phyloP scores from a whole-genome alignment of 257 asterid genomes.

The Linaria vulgaris region DNA sequence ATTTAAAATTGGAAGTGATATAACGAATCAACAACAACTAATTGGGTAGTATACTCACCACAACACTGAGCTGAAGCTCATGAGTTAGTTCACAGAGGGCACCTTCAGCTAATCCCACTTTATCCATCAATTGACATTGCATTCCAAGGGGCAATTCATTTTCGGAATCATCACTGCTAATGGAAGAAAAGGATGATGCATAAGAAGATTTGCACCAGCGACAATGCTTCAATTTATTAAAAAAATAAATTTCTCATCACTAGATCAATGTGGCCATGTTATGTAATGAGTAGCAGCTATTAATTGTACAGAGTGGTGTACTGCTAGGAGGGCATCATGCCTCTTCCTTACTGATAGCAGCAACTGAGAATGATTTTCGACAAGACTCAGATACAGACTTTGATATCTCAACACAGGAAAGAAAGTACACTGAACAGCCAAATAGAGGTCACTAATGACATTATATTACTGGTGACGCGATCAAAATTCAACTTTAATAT shows the following conservation, averaged over 20 bases:
- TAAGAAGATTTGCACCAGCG: slow-evolving; percentile 4
- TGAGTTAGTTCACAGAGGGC: slow-evolving; percentile 63
- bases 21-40: slow-evolving; percentile 5
- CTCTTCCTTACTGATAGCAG: not conserved
- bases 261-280: not conserved
- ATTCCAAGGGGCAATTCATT: slow-evolving; percentile 34
- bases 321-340: not conserved
- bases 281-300: not conserved
- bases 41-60: slow-evolving; percentile 46
- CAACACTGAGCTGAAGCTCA: slow-evolving; percentile 52
- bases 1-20: slow-evolving; percentile 2
- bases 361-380: not conserved
- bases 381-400: slow-evolving; percentile 11
- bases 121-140: slow-evolving; percentile 58
- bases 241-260: not conserved
- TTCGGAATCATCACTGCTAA: slow-evolving; percentile 66
- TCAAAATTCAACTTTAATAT: not conserved
- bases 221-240: not conserved
- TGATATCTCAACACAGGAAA: not conserved
- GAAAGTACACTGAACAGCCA: slow-evolving; percentile 10
- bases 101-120: slow-evolving; percentile 59
- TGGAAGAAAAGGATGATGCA: slow-evolving; percentile 21
- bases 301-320: not conserved
- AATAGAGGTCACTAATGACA: slow-evolving; percentile 14
- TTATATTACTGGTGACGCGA: not conserved